Evolutionary conservation across 805 yeast species (phyloP), one percentile per base, ranked within the genome.

Genomic region (Zygoascus tannicola): DNA sequence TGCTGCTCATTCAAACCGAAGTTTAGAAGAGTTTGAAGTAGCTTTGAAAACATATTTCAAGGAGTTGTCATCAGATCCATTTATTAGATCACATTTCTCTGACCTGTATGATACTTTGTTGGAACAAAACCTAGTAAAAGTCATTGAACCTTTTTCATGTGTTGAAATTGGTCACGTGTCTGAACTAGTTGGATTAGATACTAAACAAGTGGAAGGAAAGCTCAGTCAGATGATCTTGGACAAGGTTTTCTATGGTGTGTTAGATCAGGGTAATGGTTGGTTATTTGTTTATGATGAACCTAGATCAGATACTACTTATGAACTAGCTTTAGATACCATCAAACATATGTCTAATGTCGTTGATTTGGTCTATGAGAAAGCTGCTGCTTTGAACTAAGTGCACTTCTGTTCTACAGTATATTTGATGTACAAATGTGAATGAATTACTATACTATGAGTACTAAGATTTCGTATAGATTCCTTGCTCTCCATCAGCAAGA

Each of bases 231-330:
- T 92, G 97, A 90, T 92, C 54, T 73, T 92, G 56, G 98, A 92
- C 65, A 82, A 85, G 57, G 84, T 87, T n/a, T 86, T 92, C 56
- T 83, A 80, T 59, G 99, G 98, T 39, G 97, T 92, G 32, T 71
- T 92, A 54, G 98, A 92, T 64, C 99, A 92, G 69, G 97, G 97
- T 38, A 88, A 88, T 61, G 98, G 98, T 5, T 92, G 97, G 95
- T 73, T 92, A 56, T 80, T 86, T 52, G 77, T 92, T 46, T 92
- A 85, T 58, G 94, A 86, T 47, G 84, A 87, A 60, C 95, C 95
- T 35, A 78, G 76, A 57, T 78, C 79, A 49, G 97, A 92, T 63
- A 84, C 84, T 33, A 80, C 94, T 41, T 92, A 90, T 59, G 92
- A 82, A 50, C 79, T 90, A 44, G 82, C 94, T 36, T 74, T 90